These are phyloP conservation scores for Psilocybe mexicana DNA, from an alignment of 1,284 basidiomycete species.

Conservation along the genomic window DNA sequence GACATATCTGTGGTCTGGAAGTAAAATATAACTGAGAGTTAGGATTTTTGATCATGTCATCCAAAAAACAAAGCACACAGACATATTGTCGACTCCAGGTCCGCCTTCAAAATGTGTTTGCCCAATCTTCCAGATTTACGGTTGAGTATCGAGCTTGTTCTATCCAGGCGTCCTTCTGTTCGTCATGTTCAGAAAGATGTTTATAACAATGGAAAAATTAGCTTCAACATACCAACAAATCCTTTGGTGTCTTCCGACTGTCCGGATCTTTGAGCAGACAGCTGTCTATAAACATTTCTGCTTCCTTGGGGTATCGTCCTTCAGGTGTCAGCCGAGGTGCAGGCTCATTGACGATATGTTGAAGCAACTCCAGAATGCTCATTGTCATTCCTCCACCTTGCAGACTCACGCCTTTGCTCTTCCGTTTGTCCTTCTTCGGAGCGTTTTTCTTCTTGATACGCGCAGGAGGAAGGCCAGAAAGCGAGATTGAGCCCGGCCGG, in stretches of 20 bases:
- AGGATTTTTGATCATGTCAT: neutral
- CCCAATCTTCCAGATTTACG: constrained; percentile 36
- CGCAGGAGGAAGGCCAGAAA: constrained; percentile 26
- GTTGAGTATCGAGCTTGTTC: constrained; percentile 27
- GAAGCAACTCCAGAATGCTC: constrained; percentile 95
- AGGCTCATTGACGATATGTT: constrained; percentile 98
- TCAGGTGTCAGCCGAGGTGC: constrained; percentile 80
- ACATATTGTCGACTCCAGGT: constrained; percentile 3
- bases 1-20: neutral
- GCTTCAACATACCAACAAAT: constrained; percentile 55
- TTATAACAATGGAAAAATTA: neutral
- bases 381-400: constrained; percentile 93
- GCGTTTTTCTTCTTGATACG: constrained; percentile 24
- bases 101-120: constrained; percentile 30
- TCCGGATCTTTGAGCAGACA: constrained; percentile 87
- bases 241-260: constrained; percentile 77
- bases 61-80: neutral
- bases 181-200: constrained; percentile 1
- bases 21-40: neutral
- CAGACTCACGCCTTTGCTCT: constrained; percentile 85
- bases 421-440: constrained; percentile 51
- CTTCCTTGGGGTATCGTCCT: constrained; percentile 70
- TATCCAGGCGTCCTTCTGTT: constrained; percentile 34
- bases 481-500: constrained; percentile 26
- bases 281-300: constrained; percentile 78